Base-by-base conservation (phyloP, 2,329 filamentous ascomycete genomes). In the Sporothrix sp. region DNA sequence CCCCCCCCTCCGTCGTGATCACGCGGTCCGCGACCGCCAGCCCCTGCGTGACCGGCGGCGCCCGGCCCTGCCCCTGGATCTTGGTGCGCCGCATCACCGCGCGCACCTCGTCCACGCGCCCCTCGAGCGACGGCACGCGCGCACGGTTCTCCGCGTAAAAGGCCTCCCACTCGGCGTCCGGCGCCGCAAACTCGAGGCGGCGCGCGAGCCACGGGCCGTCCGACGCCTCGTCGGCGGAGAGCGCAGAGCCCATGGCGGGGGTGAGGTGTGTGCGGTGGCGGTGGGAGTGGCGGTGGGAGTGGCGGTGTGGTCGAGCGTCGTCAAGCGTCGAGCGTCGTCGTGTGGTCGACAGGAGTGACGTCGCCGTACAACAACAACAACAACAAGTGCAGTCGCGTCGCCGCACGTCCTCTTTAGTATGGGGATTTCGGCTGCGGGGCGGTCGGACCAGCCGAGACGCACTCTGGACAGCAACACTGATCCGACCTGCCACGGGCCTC, bases 51-150 rank as follows among this genome's bases (percentile, higher is more conserved):
- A 48, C 39, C 4, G 45, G 35, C 5, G 8, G n/a, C 3, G 35
- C 45, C 27, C 39, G 39, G 16, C 35, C 35, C 25, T 48, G 45
- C 2, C 45, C 45, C 4, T 35, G 20, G 35, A 48, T 48, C 27
- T 48, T 48, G n/a, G 45, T 27, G 25, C 39, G 39, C 25, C 16
- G 27, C 45, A 48, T 48, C 16, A 25, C 32, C 18, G 32, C 35
- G 9, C 45, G 45, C 18, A 48, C 25, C 3, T 38, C 8, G n/a
- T 18, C 35, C 2, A 48, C 45, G 2, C 23, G 21, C 0, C 45
- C 45, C 5, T 27, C 33, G 14, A 48, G 35, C 2, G 33, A 38
- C 13, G 45, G 45, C 36, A 48, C 45, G 13, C 32, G 45, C 5
- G 16, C 33, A 2, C 32, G 16, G 33, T 48, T 38, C 2, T 20